These are phyloP conservation scores for Cantharellus cinnabarinus DNA, from an alignment of 768 basidiomycete species.

Conservation along the genomic window DNA sequence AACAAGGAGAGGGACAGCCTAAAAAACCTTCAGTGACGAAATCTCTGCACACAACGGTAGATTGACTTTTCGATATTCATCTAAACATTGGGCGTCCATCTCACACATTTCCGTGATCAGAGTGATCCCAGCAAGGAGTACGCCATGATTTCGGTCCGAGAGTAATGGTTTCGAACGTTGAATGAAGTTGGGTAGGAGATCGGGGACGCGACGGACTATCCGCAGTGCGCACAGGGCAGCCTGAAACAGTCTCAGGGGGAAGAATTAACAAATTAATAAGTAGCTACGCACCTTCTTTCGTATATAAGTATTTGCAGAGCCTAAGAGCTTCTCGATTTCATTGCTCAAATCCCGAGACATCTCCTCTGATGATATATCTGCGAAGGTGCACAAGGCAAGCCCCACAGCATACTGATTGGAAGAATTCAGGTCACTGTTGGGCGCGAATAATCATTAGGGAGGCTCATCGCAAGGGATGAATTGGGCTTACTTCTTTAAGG, in stretches of 20 bases:
- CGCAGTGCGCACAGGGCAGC: slow-evolving; percentile 88
- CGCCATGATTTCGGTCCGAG: slow-evolving; percentile 92
- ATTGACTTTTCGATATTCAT: slow-evolving; percentile 78
- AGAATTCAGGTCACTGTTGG: slow-evolving; percentile 88
- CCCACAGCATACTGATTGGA: slow-evolving; percentile 98
- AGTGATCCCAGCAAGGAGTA: slow-evolving; percentile 82
- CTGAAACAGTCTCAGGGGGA: slow-evolving; percentile 21
- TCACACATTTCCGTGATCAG: slow-evolving; percentile 90
- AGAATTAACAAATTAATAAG: background rate
- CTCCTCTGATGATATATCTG: slow-evolving; percentile 97
- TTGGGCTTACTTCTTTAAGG: slow-evolving; percentile 73
- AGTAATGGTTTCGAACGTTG: slow-evolving; percentile 75
- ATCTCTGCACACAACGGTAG: background rate
- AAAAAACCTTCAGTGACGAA: slow-evolving; percentile 7
- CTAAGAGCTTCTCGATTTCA: slow-evolving; percentile 92
- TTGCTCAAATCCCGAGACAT: slow-evolving; percentile 97
- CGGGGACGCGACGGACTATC: slow-evolving; percentile 89
- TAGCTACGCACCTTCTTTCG: slow-evolving; percentile 68
- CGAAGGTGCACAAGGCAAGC: slow-evolving; percentile 91
- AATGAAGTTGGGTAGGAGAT: slow-evolving; percentile 82
- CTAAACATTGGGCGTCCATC: slow-evolving; percentile 44
- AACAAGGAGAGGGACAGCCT: slow-evolving; percentile 87
- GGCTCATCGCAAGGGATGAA: background rate
- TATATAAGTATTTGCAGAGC: slow-evolving; percentile 95
- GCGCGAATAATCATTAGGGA: background rate